Base-by-base conservation (phyloP, 805 yeast species). In the Suhomyces sp. region DNA sequence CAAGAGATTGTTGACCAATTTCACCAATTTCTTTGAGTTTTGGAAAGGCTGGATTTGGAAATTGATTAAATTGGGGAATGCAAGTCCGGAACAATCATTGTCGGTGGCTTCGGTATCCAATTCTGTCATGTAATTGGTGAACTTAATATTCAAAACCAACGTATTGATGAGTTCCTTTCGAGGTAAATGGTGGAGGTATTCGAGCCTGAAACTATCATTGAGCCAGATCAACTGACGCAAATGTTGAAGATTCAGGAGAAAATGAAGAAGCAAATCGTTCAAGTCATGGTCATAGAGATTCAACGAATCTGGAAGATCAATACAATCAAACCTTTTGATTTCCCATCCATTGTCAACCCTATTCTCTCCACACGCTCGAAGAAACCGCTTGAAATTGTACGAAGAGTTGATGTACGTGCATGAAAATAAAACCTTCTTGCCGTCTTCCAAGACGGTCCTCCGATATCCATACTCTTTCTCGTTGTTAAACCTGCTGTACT, bases 241-340 rank as follows among this genome's bases (percentile, higher is more conserved):
- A 37, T 46, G 43, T 9, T 27, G 25, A 35, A 68, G 42, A 1
- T 42, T 44, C 1, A 28, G 31, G 33, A 71, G 58, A 20, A 60
- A 61, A 4, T 38, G 34, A 4, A 43, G 32, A 6, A 72, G 49
- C 22, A 35, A 44, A 19, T 41, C 43, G 17, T 54, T 50, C 25
- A 63, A 48, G 4, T 56, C 58, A 19, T 50, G 41, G 31, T 69
- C 70, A 38, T 56, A 55, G 0, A 60, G 51, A 26, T 63, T 60
- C 18, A 69, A 56, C 16, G 71, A 65, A 40, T 70, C 73, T 0
- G 77, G 77, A 4, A 73, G 43, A 16, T 52, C 49, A 2, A 63
- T 47, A 32, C 68, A 57, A 29, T 55, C 60, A 15, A 73, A 43
- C 11, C 47, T 42, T 26, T 46, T 45, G 3, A 65, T 50, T 7